Percentiles rank a stretch among this genome's conserved stretches.
Evolutionary conservation across 257 asterid species (phyloP).

Genomic region (Solanum dulcamara): DNA sequence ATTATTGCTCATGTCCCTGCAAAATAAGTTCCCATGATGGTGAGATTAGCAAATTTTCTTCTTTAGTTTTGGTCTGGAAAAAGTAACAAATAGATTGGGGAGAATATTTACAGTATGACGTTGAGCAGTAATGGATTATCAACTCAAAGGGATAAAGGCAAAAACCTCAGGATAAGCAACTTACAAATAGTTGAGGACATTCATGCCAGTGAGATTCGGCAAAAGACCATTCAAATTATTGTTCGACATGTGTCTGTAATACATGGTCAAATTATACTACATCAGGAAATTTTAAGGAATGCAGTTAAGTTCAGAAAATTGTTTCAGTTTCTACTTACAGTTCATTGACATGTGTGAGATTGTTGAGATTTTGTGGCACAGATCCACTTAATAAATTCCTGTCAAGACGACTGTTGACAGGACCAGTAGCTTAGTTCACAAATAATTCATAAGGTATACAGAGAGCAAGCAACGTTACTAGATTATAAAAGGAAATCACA

Average conservation of each 20-base stretch:
- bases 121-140: neutral
- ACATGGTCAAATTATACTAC: neutral
- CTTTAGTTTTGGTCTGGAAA: neutral
- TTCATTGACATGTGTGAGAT: conserved; percentile 39
- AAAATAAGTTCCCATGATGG: neutral
- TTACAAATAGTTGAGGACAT: conserved; percentile 53
- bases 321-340: conserved; percentile 41
- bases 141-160: neutral
- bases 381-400: conserved; percentile 44
- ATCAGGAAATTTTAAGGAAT: neutral
- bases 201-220: conserved; percentile 66
- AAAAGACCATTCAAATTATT: conserved; percentile 57
- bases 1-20: conserved; percentile 88
- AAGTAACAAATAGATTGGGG: neutral
- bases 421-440: neutral
- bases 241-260: conserved; percentile 59
- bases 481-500: neutral
- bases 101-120: neutral
- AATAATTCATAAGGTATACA: neutral
- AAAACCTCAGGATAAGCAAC: conserved; percentile 8
- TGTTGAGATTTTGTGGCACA: conserved; percentile 55
- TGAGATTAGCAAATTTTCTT: neutral
- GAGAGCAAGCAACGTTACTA: neutral
- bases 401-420: conserved; percentile 60
- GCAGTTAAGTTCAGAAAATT: neutral